phyloP scores from a whole-genome alignment of 495 filamentous ascomycete genomes.

The Evansstolkia leycettana region DNA sequence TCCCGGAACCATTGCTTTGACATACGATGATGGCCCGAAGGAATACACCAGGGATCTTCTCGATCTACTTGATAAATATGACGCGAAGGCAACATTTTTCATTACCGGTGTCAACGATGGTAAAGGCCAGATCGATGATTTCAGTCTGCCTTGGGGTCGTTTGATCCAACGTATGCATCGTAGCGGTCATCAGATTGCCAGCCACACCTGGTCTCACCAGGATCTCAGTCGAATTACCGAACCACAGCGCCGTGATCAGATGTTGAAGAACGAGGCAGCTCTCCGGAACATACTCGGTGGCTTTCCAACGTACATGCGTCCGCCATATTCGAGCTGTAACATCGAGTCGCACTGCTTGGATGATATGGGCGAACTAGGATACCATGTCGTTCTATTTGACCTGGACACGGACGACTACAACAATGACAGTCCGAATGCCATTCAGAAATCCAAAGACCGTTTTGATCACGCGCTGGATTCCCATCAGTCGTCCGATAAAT shows the following conservation, averaged over 20 bases:
- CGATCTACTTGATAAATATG: conserved; percentile 51
- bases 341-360: conserved; percentile 41
- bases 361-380: conserved; percentile 54
- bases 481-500: conserved; percentile 26
- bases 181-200: conserved; percentile 71
- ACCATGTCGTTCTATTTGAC: conserved; percentile 64
- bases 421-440: conserved; percentile 43
- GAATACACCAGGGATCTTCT: conserved; percentile 57
- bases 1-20: conserved; percentile 56
- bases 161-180: conserved; percentile 57
- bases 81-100: conserved; percentile 68
- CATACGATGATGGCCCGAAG: conserved; percentile 69
- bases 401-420: conserved; percentile 72
- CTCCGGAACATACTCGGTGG: conserved; percentile 66
- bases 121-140: conserved; percentile 59
- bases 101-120: conserved; percentile 63
- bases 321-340: conserved; percentile 65
- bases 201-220: conserved; percentile 78
- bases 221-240: conserved; percentile 49
- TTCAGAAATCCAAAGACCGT: conserved; percentile 62
- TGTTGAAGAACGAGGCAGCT: conserved; percentile 70
- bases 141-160: conserved; percentile 38
- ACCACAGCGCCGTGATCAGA: conserved; percentile 48
- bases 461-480: conserved; percentile 46
- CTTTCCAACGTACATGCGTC: conserved; percentile 79